Evolutionary conservation across 495 filamentous ascomycete genomes (phyloP), one percentile per base, ranked within the genome.

Genomic region (Saxophila tyrrhenica): DNA sequence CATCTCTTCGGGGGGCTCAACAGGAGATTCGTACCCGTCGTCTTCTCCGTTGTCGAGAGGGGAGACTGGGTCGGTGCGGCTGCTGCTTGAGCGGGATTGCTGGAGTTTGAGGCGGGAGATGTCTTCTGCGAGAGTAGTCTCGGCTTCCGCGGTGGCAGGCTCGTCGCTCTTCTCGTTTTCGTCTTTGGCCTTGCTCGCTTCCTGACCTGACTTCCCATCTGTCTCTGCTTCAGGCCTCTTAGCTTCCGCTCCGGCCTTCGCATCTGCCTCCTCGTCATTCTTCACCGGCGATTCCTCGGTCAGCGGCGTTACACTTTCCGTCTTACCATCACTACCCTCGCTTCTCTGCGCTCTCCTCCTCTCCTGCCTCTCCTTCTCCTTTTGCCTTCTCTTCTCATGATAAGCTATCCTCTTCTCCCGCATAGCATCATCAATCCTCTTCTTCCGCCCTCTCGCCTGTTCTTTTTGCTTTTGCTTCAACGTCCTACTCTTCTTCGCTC

Each of bases 401-500:
- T 39, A 48, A 11, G 11, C 54, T 38, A 22, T 50, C 46, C 46
- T 23, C 39, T 52, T 50, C 44, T 61, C 29, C 17, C 39, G 25
- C 50, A 54, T 54, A 2, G 48, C 58, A 17, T 57, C 48, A 5
- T 50, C 29, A 9, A 51, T 20, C 2, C 58, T 52, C 52, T 63
- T 59, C 39, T 63, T 52, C 2, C 56, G n/a, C 19, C 49, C 41
- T 47, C 63, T 66, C 3, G 25, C 51, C 19, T 60, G 50, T 32
- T 62, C 65, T 42, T 60, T 62, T 46, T 68, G 47, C 39, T 64
- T 48, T 22, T 60, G 44, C 0, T 64, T 67, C 3, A 49, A 24
- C 52, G 62, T 67, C 25, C 63, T 58, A 5, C 44, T 43, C 22
- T 56, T 57, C 42, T 59, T 58, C 32, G 65, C 60, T 38, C 59